Evolutionary conservation across 2,329 filamentous ascomycete genomes (phyloP).

Genomic region (Microcyclospora tardicrescens): DNA sequence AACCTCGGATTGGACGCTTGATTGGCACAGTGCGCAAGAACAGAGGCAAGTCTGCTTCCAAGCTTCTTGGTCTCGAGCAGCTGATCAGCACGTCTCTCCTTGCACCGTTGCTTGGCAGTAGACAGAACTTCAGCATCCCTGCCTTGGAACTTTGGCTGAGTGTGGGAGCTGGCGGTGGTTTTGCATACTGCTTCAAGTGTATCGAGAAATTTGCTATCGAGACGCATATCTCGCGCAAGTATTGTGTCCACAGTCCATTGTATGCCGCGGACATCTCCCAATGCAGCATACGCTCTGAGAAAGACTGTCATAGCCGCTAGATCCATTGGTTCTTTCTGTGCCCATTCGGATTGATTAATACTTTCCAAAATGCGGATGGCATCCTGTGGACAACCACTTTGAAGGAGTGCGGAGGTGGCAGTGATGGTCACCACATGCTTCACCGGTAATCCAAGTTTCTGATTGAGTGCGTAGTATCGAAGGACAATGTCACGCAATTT

Average conservation of each 20-base stretch:
- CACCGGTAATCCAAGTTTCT: conserved; percentile 14
- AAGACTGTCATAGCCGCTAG: conserved; percentile 21
- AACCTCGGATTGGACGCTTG: background rate
- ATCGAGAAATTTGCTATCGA: conserved; percentile 15
- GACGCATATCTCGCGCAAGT: conserved; percentile 14
- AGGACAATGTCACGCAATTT: conserved; percentile 11
- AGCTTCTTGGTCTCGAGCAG: conserved; percentile 5
- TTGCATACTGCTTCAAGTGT: conserved; percentile 2
- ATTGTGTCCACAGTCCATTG: conserved; percentile 18
- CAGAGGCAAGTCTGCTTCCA: conserved; percentile 7
- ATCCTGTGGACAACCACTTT: conserved; percentile 9
- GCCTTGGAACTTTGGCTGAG: background rate
- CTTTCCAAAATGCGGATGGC: conserved; percentile 19
- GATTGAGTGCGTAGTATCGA: conserved; percentile 20
- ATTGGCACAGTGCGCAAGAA: conserved; percentile 1
- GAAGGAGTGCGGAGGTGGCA: conserved; percentile 20
- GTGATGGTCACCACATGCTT: conserved; percentile 16
- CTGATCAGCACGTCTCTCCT: conserved; percentile 7
- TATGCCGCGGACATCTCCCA: conserved; percentile 12
- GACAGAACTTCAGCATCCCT: background rate
- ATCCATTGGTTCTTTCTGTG: conserved; percentile 11
- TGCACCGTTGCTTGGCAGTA: background rate
- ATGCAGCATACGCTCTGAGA: conserved; percentile 16
- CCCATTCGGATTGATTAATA: conserved; percentile 15
- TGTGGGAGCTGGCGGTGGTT: background rate